These are phyloP conservation scores for Penicillium sp. DNA, from an alignment of 2,329 filamentous ascomycete genomes.

Conservation along the genomic window DNA sequence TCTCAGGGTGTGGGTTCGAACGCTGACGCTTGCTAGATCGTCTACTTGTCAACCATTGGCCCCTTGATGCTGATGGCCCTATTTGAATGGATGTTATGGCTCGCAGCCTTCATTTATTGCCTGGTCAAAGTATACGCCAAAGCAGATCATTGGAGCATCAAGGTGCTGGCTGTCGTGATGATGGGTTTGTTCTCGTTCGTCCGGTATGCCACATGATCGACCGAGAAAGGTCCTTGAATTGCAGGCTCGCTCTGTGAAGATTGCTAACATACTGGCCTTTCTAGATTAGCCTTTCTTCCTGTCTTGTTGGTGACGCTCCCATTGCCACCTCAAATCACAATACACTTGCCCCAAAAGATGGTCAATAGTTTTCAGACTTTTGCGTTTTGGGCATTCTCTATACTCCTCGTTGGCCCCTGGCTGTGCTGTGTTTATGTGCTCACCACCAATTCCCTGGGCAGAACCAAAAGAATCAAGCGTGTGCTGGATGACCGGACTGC, in stretches of 20 bases:
- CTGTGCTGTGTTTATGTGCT: slow-evolving; percentile 90
- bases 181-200: slow-evolving; percentile 72
- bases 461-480: slow-evolving; percentile 78
- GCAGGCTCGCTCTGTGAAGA: background rate
- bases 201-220: slow-evolving; percentile 57
- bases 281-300: slow-evolving; percentile 79
- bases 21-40: slow-evolving; percentile 60
- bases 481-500: slow-evolving; percentile 82
- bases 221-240: background rate
- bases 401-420: slow-evolving; percentile 84
- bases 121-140: slow-evolving; percentile 85
- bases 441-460: slow-evolving; percentile 81
- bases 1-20: background rate
- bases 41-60: slow-evolving; percentile 81
- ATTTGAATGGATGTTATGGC: slow-evolving; percentile 92
- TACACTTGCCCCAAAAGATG: slow-evolving; percentile 70
- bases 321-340: slow-evolving; percentile 70
- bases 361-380: slow-evolving; percentile 85
- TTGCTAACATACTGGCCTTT: background rate
- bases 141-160: slow-evolving; percentile 83
- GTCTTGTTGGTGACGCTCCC: slow-evolving; percentile 94
- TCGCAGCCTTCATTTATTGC: slow-evolving; percentile 92
- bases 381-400: slow-evolving; percentile 89
- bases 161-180: slow-evolving; percentile 74
- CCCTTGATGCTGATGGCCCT: slow-evolving; percentile 80